Conservation (phyloP, 2,329 filamentous ascomycete genomes). For the Lachnellula arida region DNA sequence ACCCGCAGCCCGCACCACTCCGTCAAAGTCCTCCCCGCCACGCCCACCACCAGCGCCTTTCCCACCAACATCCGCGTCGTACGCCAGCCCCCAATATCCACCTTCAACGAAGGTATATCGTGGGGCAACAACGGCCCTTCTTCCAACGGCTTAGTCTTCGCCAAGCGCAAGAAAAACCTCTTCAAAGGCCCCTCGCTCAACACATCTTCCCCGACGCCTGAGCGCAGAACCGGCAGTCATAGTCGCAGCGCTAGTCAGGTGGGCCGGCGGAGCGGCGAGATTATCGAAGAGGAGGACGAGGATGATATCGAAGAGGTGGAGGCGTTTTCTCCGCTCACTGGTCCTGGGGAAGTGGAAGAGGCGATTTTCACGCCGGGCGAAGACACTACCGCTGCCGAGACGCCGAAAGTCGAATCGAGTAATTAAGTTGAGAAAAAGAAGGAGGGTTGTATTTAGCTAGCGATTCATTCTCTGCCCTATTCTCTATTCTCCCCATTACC, state of each 20-base stretch:
- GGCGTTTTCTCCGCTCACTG: conserved; percentile 47
- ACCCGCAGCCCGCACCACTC: conserved; percentile 78
- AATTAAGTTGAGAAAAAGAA: not conserved
- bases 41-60: conserved; percentile 69
- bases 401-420: not conserved
- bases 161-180: conserved; percentile 72
- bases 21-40: conserved; percentile 91
- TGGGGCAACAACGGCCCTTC: conserved; percentile 44
- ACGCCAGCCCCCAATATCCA: conserved; percentile 49
- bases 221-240: conserved; percentile 33
- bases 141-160: conserved; percentile 66
- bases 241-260: conserved; percentile 57
- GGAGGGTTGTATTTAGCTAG: no score
- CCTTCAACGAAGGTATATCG: conserved; percentile 57
- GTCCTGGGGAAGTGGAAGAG: conserved; percentile 27
- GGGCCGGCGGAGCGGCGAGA: conserved; percentile 67
- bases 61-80: conserved; percentile 84
- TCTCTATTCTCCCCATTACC: no score
- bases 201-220: conserved; percentile 24
- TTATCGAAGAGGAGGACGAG: conserved; percentile 63
- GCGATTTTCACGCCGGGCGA: conserved; percentile 21
- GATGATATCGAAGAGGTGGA: conserved; percentile 48
- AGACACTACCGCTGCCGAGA: conserved; percentile 10
- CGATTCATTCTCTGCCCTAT: no score
- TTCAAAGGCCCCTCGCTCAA: conserved; percentile 76